Base-by-base conservation (phyloP, 352 stramenopile genomes). In the Pythium utonaiense region DNA sequence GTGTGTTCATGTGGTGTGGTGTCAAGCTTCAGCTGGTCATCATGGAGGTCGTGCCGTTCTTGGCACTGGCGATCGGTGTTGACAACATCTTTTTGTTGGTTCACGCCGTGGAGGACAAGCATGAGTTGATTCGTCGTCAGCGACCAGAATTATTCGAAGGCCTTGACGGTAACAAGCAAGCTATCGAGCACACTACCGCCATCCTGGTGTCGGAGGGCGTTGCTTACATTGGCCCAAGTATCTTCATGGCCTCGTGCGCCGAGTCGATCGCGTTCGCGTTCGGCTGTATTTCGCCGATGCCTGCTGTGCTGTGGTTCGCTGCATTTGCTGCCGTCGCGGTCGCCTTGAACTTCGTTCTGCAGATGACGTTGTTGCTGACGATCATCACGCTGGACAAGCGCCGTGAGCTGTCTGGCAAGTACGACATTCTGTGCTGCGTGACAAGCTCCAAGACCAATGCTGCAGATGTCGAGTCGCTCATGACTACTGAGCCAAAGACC, bases 51-150 rank as follows among this genome's bases (percentile, higher is more conserved):
- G 42, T 89, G 31, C 83, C 83, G 31, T 71, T 90, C 55, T 57
- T 91, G 40, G 77, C 75, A 25, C 64, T 93, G 0, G 80, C 75
- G 1, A 88, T 93, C 38, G 77, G 79, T n/a, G 74, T 86, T 9
- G 78, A 83, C 33, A 87, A 89, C 42, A 80, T 91, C 31, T 90
- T 90, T 51, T 60, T 87, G 17, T 69, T 93, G 36, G 69, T 91
- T 6, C 66, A 88, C 55, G 74, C 80, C 22, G 44, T 89, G 7
- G 70, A 71, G 14, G 41, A 77, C 33, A 83, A 79, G 53, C 73
- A 91, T 48, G 41, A 69, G 7, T 66, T 79, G 44, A 33, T 84
- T 17, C 64, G 73, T 34, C 72, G 70, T 38, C 70, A 85, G 33
- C 72, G 81, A 27, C 66, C 62, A 9, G 75, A 61, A 24, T 48